Base-by-base conservation (phyloP, 1,284 basidiomycete species). In the Exobasidium cylindrosporum region DNA sequence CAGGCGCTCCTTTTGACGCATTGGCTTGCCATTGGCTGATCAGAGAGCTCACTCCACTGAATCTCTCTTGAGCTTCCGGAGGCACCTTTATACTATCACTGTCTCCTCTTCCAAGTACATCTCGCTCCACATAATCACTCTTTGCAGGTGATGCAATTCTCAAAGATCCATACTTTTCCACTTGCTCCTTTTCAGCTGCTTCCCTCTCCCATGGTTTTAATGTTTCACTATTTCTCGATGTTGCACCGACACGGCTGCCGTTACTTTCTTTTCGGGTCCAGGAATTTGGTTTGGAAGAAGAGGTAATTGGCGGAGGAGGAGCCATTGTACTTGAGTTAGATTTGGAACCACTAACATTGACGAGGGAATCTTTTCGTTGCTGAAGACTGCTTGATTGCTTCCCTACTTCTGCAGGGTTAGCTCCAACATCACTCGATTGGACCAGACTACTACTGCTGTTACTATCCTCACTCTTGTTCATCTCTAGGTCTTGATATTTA, bases 161-260 rank as follows among this genome's bases (percentile, higher is more conserved):
- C 7, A 66, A 57, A 17, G 69, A 46, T 1, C 50, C 54, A 2
- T 28, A 46, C 7, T 61, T 61, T 1, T 43, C 30, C 1, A 63
- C 62, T 11, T 66, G 64, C 5, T 62, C 69, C 0, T 63, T 45
- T 4, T 67, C 58, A 1, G 63, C 68, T 0, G 72, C 72, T 56
- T 74, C 72, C 0, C 68, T 11, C 53, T 74, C 72, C 72, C 72
- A 74, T 4, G 72, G 72, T 30, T 74, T 74, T 32, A 55, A 35
- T 6, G 6, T 54, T 55, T 21, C 4, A 31, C 43, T 4, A n/a
- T n/a, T n/a, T n/a, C n/a, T n/a, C n/a, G n/a, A n/a, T 23, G 4
- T 7, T 7, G 52, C 26, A 13, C n/a, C 5, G 17, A 11, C 21
- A 31, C 17, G 13, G 28, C 23, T 29, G 35, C 29, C 5, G 54